A percentile compares a stretch with the other conserved stretches of the same genome.
These are phyloP conservation scores for Stereocaulon alpinum DNA, from an alignment of 495 filamentous ascomycete genomes.

Conservation along the genomic window DNA sequence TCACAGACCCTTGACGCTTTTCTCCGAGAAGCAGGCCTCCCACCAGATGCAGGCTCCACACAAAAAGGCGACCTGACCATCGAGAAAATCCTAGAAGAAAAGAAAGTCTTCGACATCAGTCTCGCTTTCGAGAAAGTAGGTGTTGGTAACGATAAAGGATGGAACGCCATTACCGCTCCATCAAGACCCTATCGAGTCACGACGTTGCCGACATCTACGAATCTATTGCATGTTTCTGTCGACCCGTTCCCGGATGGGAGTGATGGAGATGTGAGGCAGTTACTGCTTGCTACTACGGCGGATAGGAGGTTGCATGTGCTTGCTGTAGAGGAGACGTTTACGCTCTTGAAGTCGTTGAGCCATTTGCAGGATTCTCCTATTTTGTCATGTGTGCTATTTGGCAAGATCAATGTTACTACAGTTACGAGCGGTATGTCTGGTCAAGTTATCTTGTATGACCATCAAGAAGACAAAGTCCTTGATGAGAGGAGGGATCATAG, in stretches of 20 bases:
- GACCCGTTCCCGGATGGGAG: conserved; percentile 25
- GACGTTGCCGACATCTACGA: conserved; percentile 39
- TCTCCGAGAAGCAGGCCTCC: conserved; percentile 50
- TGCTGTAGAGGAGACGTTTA: conserved; percentile 24
- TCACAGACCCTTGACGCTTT: conserved; percentile 46
- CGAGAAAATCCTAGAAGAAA: conserved; percentile 55
- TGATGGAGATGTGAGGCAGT: conserved; percentile 12
- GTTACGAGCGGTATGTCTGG: conserved; percentile 58
- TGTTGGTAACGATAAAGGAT: conserved; percentile 32
- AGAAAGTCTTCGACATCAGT: conserved; percentile 49
- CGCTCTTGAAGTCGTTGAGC: conserved; percentile 24
- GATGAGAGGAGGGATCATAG: conserved; percentile 46
- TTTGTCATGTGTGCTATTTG: conserved; percentile 36
- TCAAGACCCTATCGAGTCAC: conserved; percentile 32
- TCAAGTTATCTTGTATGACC: conserved; percentile 36
- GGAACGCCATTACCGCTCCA: conserved; percentile 39
- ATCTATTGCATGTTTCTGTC: conserved; percentile 45
- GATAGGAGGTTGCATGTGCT: conserved; percentile 43
- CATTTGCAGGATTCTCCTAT: conserved; percentile 51
- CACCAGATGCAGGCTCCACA: conserved; percentile 33
- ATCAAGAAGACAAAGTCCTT: conserved; percentile 29
- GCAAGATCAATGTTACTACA: conserved; percentile 12
- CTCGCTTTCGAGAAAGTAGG: conserved; percentile 47
- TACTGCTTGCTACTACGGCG: conserved; percentile 41
- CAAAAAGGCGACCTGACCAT: conserved; percentile 43